Evolutionary conservation across 2,329 filamentous ascomycete genomes (phyloP).

Genomic region (Fusarium newnesense): DNA sequence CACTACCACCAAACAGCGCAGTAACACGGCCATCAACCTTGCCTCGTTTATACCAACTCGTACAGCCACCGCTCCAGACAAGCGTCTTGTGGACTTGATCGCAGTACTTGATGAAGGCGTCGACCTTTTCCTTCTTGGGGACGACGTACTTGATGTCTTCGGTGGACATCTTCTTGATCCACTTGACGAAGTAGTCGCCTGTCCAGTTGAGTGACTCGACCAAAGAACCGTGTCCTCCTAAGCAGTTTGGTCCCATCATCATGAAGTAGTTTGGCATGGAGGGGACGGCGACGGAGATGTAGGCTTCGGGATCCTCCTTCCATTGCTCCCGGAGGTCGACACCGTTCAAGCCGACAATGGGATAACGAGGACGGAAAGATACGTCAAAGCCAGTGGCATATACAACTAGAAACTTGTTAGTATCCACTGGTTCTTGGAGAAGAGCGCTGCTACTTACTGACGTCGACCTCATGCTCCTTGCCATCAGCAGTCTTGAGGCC

Average conservation of each 20-base stretch:
- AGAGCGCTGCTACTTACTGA: constrained; percentile 21
- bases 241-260: constrained; percentile 41
- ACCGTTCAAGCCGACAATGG: constrained; percentile 59
- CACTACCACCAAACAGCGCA: constrained; percentile 37
- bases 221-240: constrained; percentile 37
- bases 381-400: constrained; percentile 67
- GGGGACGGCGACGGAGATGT: constrained; percentile 45
- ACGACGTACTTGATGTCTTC: constrained; percentile 38
- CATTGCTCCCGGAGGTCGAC: constrained; percentile 62
- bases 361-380: constrained; percentile 62
- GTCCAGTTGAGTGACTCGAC: constrained; percentile 41
- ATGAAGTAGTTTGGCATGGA: constrained; percentile 48
- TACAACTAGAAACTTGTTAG: constrained; percentile 50
- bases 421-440: background rate
- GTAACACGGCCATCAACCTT: constrained; percentile 32
- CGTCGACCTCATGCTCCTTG: constrained; percentile 34
- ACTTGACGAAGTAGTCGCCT: constrained; percentile 40
- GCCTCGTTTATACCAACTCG: constrained; percentile 37
- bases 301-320: constrained; percentile 51
- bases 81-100: constrained; percentile 38
- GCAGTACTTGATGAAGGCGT: constrained; percentile 37
- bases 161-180: constrained; percentile 39
- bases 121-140: constrained; percentile 36
- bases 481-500: constrained; percentile 34
- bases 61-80: constrained; percentile 37